Percentiles rank a stretch among this genome's conserved stretches.
phyloP scores from a whole-genome alignment of 164 flowering plant species.

The Piper longum region DNA sequence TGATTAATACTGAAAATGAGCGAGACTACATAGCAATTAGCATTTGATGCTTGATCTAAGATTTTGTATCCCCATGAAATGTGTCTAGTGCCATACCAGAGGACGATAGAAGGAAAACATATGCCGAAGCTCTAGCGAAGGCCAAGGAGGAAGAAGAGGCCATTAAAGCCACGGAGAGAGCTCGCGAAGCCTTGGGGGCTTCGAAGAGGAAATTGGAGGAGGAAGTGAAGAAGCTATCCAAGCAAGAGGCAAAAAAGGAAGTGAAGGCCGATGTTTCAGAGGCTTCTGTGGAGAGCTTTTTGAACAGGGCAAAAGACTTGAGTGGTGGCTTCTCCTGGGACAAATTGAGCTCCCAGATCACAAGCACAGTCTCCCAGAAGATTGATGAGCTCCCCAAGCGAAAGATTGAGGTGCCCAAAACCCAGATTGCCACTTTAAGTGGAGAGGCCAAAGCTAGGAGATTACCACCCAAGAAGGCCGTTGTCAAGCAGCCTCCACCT shows the following conservation, averaged over 20 bases:
- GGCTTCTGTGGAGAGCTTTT: slow-evolving; percentile 37
- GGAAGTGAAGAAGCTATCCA: slow-evolving; percentile 42
- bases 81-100: slow-evolving; percentile 57
- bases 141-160: slow-evolving; percentile 81
- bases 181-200: slow-evolving; percentile 51
- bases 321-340: slow-evolving; percentile 57
- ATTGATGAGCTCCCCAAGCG: slow-evolving; percentile 33
- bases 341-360: slow-evolving; percentile 38
- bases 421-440: slow-evolving; percentile 72
- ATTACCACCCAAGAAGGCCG: slow-evolving; percentile 50
- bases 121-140: slow-evolving; percentile 53
- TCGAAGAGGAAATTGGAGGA: slow-evolving; percentile 36
- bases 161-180: slow-evolving; percentile 37
- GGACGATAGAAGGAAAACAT: slow-evolving; percentile 78
- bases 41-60: not conserved
- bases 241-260: slow-evolving; percentile 37
- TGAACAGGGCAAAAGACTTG: slow-evolving; percentile 45
- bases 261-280: slow-evolving; percentile 58
- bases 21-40: not conserved
- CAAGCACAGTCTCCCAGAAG: slow-evolving; percentile 27
- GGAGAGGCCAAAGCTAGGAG: slow-evolving; percentile 74
- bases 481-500: slow-evolving; percentile 22
- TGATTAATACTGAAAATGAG: not conserved
- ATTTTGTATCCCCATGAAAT: not conserved
- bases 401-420: slow-evolving; percentile 52